phyloP scores from a whole-genome alignment of 2,329 filamentous ascomycete species.

The Sporothrix euskadiensis region DNA sequence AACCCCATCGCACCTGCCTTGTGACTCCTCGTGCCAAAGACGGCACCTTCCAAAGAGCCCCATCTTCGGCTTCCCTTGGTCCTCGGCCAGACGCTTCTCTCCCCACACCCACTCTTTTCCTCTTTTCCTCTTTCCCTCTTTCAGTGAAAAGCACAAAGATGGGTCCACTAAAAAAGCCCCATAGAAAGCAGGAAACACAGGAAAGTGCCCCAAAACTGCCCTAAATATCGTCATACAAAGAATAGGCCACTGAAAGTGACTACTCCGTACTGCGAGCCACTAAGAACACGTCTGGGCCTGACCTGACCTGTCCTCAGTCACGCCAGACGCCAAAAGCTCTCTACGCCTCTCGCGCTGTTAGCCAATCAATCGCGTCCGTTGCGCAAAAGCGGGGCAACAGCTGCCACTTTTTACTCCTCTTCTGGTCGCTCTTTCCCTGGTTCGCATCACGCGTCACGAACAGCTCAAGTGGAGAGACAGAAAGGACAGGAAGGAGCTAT shows the following conservation, averaged over 20 bases:
- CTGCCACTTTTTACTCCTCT: slow-evolving; percentile 12
- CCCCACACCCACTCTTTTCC: background rate
- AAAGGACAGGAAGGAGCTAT: slow-evolving; percentile 1
- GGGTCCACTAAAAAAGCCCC: slow-evolving; percentile 8
- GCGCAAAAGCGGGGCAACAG: background rate
- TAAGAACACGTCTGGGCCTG: background rate
- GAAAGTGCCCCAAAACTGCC: background rate
- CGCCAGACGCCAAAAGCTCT: slow-evolving; percentile 2
- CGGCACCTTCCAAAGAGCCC: background rate
- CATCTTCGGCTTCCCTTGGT: slow-evolving; percentile 7
- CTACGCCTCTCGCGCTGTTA: background rate
- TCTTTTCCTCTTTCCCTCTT: background rate
- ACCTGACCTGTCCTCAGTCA: background rate
- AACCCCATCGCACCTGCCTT: background rate
- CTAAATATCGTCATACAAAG: slow-evolving; percentile 26
- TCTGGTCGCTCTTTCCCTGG: background rate
- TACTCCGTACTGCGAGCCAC: background rate
- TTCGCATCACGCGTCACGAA: slow-evolving; percentile 30
- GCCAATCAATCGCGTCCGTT: slow-evolving; percentile 30
- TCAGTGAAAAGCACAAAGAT: background rate
- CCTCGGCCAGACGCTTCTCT: background rate
- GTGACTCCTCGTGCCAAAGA: background rate
- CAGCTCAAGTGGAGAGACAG: slow-evolving; percentile 23
- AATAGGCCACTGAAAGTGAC: background rate
- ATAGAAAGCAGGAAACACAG: background rate